Base-by-base conservation (phyloP, 208 protist species). In the Wallacemonas sp. region DNA sequence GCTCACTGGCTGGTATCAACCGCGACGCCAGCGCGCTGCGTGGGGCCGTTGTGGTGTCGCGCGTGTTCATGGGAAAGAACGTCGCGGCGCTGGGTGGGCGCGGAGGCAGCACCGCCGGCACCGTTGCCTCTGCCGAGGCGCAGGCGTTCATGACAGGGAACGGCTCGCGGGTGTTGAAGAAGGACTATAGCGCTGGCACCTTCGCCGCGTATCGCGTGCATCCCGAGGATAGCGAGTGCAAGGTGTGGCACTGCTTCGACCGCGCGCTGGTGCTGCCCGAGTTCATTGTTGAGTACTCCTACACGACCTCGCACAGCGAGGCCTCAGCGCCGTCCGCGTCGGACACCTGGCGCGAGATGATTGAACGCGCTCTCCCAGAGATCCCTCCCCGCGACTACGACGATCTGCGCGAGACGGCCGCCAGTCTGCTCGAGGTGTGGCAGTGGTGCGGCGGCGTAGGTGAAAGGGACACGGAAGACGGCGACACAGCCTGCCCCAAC, bases 201-300 rank as follows among this genome's bases (percentile, higher is more conserved):
- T 83, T 79, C 54, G 89, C 87, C 29, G 83, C 90, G 22, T 95
- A 92, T 68, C 79, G 89, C 8, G 33, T 65, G 24, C 50, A 73
- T 8, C 68, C 83, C 6, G 52, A 76, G 21, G 74, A 80, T 41
- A 9, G 29, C 32, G 42, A 33, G 19, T 27, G 3, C 55, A 50
- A 63, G 39, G 81, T 91, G 62, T 97, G 93, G 91, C 88, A 94
- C 71, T 81, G 84, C 67, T 91, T 96, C 57, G 90, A 96, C 45
- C 78, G 87, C 52, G 64, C 62, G 36, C 69, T 95, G 24, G 48
- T 94, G 8, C 67, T 97, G 39, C 88, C 90, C 0, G 89, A 97
- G 64, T 94, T 85, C 48, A 73, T 97, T 24, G 79, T 97, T 22
- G 92, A 97, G 45, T 94, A 87, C 78, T 77, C 63, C 33, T 95